These are phyloP conservation scores for Metroxylon sagu DNA, from an alignment of 176 grass and related monocot species.

Conservation along the genomic window DNA sequence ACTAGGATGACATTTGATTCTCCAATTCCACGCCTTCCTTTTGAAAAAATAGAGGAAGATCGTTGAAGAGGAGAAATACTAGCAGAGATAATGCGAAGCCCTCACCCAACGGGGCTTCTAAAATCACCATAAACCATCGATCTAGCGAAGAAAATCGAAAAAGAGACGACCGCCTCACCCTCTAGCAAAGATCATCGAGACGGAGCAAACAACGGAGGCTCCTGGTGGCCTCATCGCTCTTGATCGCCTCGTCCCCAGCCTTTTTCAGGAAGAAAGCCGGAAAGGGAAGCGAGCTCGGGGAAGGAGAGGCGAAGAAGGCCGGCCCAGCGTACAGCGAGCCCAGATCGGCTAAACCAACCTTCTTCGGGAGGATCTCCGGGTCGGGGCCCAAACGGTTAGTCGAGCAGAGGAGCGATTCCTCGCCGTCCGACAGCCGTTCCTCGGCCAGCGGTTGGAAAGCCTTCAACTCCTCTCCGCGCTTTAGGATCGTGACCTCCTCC, in stretches of 20 bases:
- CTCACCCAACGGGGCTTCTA: neutral
- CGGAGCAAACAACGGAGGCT: slow-evolving; percentile 47
- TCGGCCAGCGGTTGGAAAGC: neutral
- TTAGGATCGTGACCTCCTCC: slow-evolving; percentile 55
- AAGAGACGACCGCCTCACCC: neutral
- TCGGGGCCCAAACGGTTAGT: slow-evolving; percentile 9
- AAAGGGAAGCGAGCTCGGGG: slow-evolving; percentile 52
- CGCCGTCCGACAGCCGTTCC: neutral
- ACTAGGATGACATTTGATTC: neutral
- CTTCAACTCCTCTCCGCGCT: slow-evolving; percentile 44
- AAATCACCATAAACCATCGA: too few species aligned
- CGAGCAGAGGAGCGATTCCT: neutral
- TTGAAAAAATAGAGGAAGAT: slow-evolving; percentile 63
- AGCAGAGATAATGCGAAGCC: slow-evolving; percentile 12
- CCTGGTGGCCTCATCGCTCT: slow-evolving; percentile 32
- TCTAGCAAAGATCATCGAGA: slow-evolving; percentile 28
- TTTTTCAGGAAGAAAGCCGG: slow-evolving; percentile 25
- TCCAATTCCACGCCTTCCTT: slow-evolving; percentile 24
- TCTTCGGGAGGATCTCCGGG: slow-evolving; percentile 12
- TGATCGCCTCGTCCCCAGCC: too few species aligned
- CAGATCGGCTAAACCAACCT: neutral
- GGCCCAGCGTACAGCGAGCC: slow-evolving; percentile 23
- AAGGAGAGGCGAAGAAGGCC: slow-evolving; percentile 34
- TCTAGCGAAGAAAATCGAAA: too few species aligned
- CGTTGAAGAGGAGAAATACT: slow-evolving; percentile 13